A percentile compares a stretch with the other conserved stretches of the same genome.
These are phyloP conservation scores for barrel medic (Medicago truncatula) DNA, from an alignment of 306 rosid species.

Conservation along the genomic window DNA sequence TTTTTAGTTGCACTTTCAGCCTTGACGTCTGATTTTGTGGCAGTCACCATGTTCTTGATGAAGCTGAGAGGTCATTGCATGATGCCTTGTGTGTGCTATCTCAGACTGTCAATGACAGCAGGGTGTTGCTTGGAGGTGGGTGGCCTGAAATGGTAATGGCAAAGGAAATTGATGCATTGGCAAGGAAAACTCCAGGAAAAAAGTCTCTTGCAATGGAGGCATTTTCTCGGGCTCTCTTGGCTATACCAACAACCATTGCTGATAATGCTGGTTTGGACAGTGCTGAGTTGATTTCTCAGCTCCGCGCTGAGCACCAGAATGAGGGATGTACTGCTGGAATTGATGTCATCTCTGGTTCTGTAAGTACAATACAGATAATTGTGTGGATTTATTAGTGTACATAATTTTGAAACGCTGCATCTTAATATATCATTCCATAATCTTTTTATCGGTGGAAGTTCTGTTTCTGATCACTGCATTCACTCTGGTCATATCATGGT, in stretches of 20 bases:
- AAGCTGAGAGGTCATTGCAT: slow-evolving; percentile 97
- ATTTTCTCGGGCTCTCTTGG: slow-evolving; percentile 82
- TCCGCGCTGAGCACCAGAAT: slow-evolving; percentile 94
- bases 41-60: slow-evolving; percentile 98
- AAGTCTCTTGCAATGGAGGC: slow-evolving; percentile 96
- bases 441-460: neutral
- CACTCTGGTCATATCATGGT: neutral
- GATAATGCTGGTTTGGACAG: slow-evolving; percentile 99
- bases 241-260: slow-evolving; percentile 93
- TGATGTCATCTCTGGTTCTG: slow-evolving; percentile 94
- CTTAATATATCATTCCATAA: neutral
- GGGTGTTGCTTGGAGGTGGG: slow-evolving; percentile 97
- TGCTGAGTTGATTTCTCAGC: slow-evolving; percentile 94
- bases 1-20: neutral
- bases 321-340: slow-evolving; percentile 85
- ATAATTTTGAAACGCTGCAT: neutral
- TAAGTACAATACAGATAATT: slow-evolving; percentile 49
- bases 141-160: slow-evolving; percentile 99
- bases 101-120: slow-evolving; percentile 95
- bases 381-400: neutral
- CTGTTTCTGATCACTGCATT: slow-evolving; percentile 12
- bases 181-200: slow-evolving; percentile 95
- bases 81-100: slow-evolving; percentile 98
- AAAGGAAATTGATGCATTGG: slow-evolving; percentile 87
- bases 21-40: slow-evolving; percentile 42